Percentiles rank a stretch among this genome's conserved stretches.
Conservation (phyloP, 2,329 filamentous ascomycete genomes). For the Talaromyces rugulosus region DNA sequence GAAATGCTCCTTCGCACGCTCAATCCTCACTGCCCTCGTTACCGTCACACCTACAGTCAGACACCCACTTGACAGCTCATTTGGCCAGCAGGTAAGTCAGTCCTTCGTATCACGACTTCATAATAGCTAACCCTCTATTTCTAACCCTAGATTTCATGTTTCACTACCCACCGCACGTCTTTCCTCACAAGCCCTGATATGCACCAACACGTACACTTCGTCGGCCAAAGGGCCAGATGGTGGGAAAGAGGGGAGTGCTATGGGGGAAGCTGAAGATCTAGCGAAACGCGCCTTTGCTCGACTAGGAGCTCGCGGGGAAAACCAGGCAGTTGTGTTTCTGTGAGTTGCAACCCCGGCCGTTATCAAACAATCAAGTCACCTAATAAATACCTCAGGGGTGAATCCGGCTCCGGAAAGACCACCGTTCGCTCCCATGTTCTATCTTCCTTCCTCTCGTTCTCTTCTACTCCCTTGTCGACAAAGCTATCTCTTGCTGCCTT, state of each 20-base stretch:
- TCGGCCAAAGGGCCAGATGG: constrained; percentile 87
- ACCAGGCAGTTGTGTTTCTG: constrained; percentile 90
- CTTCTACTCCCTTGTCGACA: constrained; percentile 84
- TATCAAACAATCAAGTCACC: neutral
- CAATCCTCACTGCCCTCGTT: constrained; percentile 85
- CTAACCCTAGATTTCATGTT: constrained; percentile 82
- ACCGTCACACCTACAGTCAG: constrained; percentile 62
- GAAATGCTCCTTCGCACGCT: constrained; percentile 55
- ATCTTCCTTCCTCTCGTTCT: constrained; percentile 79
- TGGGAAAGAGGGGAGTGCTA: constrained; percentile 83
- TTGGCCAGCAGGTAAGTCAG: constrained; percentile 44
- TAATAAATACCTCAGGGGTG: constrained; percentile 59
- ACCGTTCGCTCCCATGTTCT: constrained; percentile 87
- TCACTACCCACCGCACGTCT: constrained; percentile 81
- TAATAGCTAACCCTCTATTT: constrained; percentile 46
- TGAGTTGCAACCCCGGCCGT: constrained; percentile 49
- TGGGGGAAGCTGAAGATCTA: constrained; percentile 88
- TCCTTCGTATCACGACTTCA: constrained; percentile 3
- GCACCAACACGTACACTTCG: constrained; percentile 90
- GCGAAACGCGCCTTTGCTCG: constrained; percentile 81
- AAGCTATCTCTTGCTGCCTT: constrained; percentile 93
- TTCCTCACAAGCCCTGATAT: constrained; percentile 86
- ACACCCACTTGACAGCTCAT: constrained; percentile 50
- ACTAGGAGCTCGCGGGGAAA: constrained; percentile 82
- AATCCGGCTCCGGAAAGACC: constrained; percentile 94